Base-by-base conservation (phyloP, 306 rosid genomes). In the Glycyrrhiza uralensis region DNA sequence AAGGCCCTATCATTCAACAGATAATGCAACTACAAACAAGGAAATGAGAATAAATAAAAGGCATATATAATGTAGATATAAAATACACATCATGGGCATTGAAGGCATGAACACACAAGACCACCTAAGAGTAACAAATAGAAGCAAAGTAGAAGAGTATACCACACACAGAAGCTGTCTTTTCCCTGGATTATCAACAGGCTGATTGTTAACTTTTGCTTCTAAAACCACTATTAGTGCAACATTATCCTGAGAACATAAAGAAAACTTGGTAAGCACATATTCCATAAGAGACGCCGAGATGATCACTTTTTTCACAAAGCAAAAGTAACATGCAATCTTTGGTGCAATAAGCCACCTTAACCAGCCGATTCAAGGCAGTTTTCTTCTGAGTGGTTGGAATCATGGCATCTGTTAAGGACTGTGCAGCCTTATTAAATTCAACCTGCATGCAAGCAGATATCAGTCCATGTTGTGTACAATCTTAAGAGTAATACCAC, bases 121-220 rank as follows among this genome's bases (percentile, higher is more conserved):
- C 72, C 56, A 50, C 66, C 66, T 23, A 67, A 19, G 23, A 55
- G 36, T 10, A 19, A 42, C 23, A 59, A 15, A 66, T 44, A 69
- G 33, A 22, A 80, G 49, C 66, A 63, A 66, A 10, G 10, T 24
- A 70, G 36, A 72, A 69, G 63, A 57, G 54, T 81, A 81, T 82
- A 95, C 99, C 90, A 95, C 99, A 81, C 99, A 95, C 74, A 95
- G 96, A 66, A 93, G 98, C 73, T 91, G 99, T 58, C 97, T 85
- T 78, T 95, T 95, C 86, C 91, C 98, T 7, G 90, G 96, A 87
- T 84, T 87, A 70, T 95, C 97, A 74, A 75, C 85, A 17, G 90
- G 90, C 75, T 88, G 97, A 67, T 84, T 87, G 76, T 85, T 85
- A 78, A 92, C 92, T 82, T 95, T 95, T 29, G 99, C 96, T 92